Base-by-base conservation (phyloP, 495 filamentous ascomycete species). In the Xylona heveae region DNA sequence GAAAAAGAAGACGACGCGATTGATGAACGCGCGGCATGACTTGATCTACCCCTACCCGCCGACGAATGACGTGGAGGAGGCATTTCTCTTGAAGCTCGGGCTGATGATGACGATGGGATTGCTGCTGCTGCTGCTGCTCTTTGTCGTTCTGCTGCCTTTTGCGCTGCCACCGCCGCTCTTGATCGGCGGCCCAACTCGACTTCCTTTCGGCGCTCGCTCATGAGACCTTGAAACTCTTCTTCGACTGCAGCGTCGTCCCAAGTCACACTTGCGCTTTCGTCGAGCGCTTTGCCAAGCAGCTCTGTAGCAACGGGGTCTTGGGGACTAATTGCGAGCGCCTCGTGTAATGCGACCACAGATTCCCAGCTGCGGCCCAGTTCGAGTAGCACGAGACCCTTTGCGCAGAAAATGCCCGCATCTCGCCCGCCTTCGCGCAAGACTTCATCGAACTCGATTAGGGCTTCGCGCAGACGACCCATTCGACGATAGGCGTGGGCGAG, bases 401-500 rank as follows among this genome's bases (percentile, higher is more conserved):
- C 69, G 31, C 61, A 62, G 38, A 77, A 72, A n/a, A 77, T 55
- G 14, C 68, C 64, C 2, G 71, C 63, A 27, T 83, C 73, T 20
- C 71, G 74, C 3, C 74, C 73, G 19, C 78, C 77, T 20, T 76
- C 64, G 4, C 78, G 61, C 18, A 83, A 63, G 42, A 93, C 84
- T 41, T 79, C 71, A 29, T 82, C 69, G 32, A 90, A 93, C 44
- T 84, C 64, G 1, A 57, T 58, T 4, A 95, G 60, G 0, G 85
- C 76, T 19, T 77, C 65, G 12, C 72, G 61, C 40, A 75, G 63
- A 28, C 64, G 56, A n/a, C 72, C 64, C 33, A 74, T 43, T 5
- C 82, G 72, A 10, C 88, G 68, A 36, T 79, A 70, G 0, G 84
- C 80, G 46, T 97, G 90, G 2, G 68, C 88, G 18, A 97, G 58